Percentiles rank a stretch among this genome's conserved stretches.
These are phyloP conservation scores for Alternaria novae-zelandiae DNA, from an alignment of 2,329 filamentous ascomycete genomes.

Conservation along the genomic window DNA sequence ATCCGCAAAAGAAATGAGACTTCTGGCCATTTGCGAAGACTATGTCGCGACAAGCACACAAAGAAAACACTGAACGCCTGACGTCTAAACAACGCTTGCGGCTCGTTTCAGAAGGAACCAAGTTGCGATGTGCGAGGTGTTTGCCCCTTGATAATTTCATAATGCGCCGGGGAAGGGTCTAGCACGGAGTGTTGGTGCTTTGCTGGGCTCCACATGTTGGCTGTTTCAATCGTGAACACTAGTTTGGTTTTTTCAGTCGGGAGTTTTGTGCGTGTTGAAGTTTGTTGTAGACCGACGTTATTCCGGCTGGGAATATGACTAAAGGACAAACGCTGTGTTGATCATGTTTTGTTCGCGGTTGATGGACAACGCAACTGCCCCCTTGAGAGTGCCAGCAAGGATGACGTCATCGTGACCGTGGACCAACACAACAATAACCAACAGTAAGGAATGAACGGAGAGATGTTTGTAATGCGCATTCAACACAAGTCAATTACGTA, in stretches of 20 bases:
- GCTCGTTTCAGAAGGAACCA: background rate
- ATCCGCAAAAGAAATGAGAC: background rate
- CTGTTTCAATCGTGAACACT: background rate
- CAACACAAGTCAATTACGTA: background rate
- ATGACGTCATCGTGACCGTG: slow-evolving; percentile 7
- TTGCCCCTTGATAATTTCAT: background rate
- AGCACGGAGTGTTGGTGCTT: background rate
- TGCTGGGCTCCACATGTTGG: background rate
- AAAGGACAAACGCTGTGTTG: background rate
- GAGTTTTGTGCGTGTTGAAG: background rate
- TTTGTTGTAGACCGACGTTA: background rate
- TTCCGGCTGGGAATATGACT: background rate
- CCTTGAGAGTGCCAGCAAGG: background rate
- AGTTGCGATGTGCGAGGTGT: background rate
- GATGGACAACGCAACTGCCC: background rate
- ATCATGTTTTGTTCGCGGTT: background rate
- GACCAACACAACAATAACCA: background rate
- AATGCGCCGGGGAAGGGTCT: background rate
- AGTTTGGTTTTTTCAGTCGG: background rate
- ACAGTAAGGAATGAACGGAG: background rate
- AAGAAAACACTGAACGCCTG: background rate
- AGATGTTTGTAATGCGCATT: background rate
- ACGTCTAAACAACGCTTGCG: background rate
- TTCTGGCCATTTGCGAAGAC: background rate
- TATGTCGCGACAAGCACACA: background rate